Conservation (phyloP, 1,139 yeast genomes). For the Fermentozyma sake region DNA sequence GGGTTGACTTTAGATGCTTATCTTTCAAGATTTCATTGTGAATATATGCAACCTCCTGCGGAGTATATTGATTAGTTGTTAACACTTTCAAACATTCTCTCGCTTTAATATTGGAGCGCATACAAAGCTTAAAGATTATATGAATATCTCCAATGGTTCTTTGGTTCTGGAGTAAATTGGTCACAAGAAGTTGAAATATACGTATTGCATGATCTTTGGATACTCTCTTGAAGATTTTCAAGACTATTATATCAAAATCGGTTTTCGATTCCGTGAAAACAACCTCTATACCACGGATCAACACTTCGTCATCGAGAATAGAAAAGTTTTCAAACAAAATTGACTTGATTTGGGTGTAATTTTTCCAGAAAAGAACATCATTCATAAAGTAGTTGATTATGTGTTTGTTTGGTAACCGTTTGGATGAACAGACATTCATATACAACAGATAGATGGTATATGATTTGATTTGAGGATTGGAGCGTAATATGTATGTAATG, state of each 20-base stretch:
- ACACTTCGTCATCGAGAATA: conserved; percentile 5
- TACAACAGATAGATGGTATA: conserved; percentile 10
- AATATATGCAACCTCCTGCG: no score
- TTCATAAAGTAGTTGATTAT: conserved; percentile 10
- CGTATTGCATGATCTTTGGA: neutral
- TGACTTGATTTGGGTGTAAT: conserved; percentile 4
- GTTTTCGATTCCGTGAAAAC: conserved; percentile 3
- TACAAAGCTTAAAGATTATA: neutral
- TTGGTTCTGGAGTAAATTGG: neutral
- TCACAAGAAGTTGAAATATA: conserved; percentile 1
- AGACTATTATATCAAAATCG: conserved; percentile 3
- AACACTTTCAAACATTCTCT: conserved; percentile 1
- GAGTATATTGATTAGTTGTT: conserved; percentile 1
- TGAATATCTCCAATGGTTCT: neutral
- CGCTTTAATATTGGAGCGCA: conserved; percentile 1
- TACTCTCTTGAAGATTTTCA: conserved; percentile 1
- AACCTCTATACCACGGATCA: conserved; percentile 3
- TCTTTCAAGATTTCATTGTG: conserved; percentile 4
- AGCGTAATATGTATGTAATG: conserved; percentile 8
- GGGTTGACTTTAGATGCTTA: conserved; percentile 11
- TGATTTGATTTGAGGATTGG: conserved; percentile 7
- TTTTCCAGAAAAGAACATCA: conserved; percentile 3
- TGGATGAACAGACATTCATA: conserved; percentile 3
- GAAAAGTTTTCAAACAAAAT: conserved; percentile 5
- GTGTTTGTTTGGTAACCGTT: conserved; percentile 8